A percentile compares a stretch with the other conserved stretches of the same genome.
These are phyloP conservation scores for Pholiota adiposa DNA, from an alignment of 1,284 basidiomycete species.

Conservation along the genomic window DNA sequence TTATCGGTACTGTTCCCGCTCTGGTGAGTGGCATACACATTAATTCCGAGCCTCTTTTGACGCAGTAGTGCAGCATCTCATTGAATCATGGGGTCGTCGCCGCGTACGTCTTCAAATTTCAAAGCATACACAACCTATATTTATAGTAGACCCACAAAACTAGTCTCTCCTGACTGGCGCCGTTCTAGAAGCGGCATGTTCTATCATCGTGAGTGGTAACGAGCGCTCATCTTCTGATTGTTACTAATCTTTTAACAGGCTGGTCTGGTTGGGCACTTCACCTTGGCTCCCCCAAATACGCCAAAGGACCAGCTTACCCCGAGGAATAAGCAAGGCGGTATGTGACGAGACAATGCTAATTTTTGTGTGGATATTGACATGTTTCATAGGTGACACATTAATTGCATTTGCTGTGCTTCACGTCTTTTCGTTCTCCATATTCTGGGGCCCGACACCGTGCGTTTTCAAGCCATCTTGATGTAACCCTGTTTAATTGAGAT, in stretches of 20 bases:
- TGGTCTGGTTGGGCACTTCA: conserved; percentile 73
- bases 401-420: conserved; percentile 81
- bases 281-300: conserved; percentile 58
- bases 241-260: conserved; percentile 41
- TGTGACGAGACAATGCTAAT: conserved; percentile 4
- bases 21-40: conserved; percentile 37
- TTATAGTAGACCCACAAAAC: neutral
- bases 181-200: conserved; percentile 61
- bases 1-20: conserved; percentile 67
- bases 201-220: conserved; percentile 54
- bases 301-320: conserved; percentile 48
- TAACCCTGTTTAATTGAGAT: neutral
- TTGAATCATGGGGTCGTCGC: conserved; percentile 69
- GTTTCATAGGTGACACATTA: conserved; percentile 53
- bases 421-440: conserved; percentile 71
- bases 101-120: conserved; percentile 39
- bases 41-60: neutral
- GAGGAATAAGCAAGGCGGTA: conserved; percentile 60
- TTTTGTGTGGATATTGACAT: neutral
- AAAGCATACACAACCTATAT: neutral
- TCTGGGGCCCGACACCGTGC: conserved; percentile 78
- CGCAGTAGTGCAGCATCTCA: conserved; percentile 45
- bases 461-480: conserved; percentile 33
- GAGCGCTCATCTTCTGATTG: conserved; percentile 8
- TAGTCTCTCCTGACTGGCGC: conserved; percentile 73